Evolutionary conservation across 805 yeast genomes (phyloP), one percentile per base, ranked within the genome.

Genomic region (Candida broadrunensis): DNA sequence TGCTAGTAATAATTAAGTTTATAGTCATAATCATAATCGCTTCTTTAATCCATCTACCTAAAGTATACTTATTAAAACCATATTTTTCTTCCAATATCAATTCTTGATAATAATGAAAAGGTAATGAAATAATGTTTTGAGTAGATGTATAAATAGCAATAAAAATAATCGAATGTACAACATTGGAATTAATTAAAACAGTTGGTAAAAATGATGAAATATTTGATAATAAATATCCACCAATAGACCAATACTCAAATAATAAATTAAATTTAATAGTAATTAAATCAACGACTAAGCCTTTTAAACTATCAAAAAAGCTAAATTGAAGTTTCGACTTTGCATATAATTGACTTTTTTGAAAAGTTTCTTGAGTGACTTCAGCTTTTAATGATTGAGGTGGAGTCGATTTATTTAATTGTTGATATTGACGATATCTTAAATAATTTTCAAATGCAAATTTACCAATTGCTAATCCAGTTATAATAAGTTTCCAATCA

Each of bases 1-100:
- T 95, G 43, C 82, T 76, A 35, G 90, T 88, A 42, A 93, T 58
- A 1, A 67, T 76, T 34, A 75, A 54, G 24, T 77, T 60, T 36
- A 93, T 66, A 1, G 71, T 42, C 29, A 75, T 60, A 20, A 77
- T 62, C 63, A 91, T 91, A 47, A 88, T 34, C 47, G 71, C 66
- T 61, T 93, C 99, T 18, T 76, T 58, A 18, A 86, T 41, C 86
- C 95, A 93, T 37, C 88, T 69, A 38, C 70, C 65, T n/a, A 73
- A 45, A 2, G 97, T 91, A 50, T 79, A 73, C 64, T 93, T 93
- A 70, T 93, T 93, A 70, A 93, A 93, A 1, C 98, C 99, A 55
- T 75, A 91, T 63, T 80, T 80, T 60, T 91, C 96, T 65, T 93
- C 99, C 51, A 93, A 72, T 13, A 89, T 90, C 67, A 93, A 93